Evolutionary conservation across 2,329 filamentous ascomycete species (phyloP), one percentile per base, ranked within the genome.

Genomic region (Neofusicoccum sp.): DNA sequence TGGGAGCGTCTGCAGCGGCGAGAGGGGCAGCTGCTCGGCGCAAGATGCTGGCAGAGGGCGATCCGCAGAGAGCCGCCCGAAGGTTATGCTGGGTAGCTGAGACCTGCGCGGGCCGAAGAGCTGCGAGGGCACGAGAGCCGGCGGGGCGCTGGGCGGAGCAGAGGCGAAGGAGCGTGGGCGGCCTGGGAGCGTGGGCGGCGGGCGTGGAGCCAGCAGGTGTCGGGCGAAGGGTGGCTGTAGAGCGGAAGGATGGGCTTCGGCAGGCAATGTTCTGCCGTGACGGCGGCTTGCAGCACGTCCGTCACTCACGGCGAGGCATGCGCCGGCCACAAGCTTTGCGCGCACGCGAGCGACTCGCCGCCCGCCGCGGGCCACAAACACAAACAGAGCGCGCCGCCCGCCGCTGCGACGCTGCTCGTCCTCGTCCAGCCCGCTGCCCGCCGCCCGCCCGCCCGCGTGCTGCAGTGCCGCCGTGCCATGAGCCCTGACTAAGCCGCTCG

Each of bases 221-320:
- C 51, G 51, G 51, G 28, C 51, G 48, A 53, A 53, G 30, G 48
- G 48, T 53, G 48, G 12, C n/a, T 30, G 51, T 56, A 28, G 51
- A 56, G 51, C 43, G 51, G 51, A 56, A 56, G 51, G 51, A 56
- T 56, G 51, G 51, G 51, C 51, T 43, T 56, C 51, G 51, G 51
- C 51, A 43, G 51, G 38, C 28, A 43, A 56, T 56, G 36, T 56
- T 56, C 48, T 53, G 48, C 48, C 51, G 51, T 41, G 51, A 54
- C 51, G 36, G 38, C 41, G 48, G 48, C 33, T 51, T 51, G 48
- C 48, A 51, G 33, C n/a, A 30, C 45, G 38, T 40, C 38, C 38
- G 20, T 12, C 14, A 20, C 20, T 12, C 14, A 20, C 20, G 36
- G 12, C 24, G 36, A 41, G 26, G 51, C 24, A 54, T 40, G 33